A percentile compares a stretch with the other conserved stretches of the same genome.
Conservation (phyloP, 768 basidiomycete species). For the Panaeolus papilionaceus region DNA sequence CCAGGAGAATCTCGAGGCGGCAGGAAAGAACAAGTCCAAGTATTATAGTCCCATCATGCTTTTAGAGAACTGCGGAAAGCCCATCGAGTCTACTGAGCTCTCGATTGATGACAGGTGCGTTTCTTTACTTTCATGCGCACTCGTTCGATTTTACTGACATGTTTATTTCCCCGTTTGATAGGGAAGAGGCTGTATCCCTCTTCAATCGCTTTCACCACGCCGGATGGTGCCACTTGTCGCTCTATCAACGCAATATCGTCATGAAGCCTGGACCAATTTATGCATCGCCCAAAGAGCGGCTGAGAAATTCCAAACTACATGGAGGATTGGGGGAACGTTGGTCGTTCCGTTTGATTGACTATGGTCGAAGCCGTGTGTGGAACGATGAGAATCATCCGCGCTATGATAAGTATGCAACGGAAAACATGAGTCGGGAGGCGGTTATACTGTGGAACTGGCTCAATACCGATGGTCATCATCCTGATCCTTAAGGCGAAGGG, state of each 20-base stretch:
- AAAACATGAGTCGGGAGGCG: not conserved
- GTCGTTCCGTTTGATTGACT: constrained; percentile 50
- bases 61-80: constrained; percentile 47
- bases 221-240: constrained; percentile 43
- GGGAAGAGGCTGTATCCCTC: constrained; percentile 48
- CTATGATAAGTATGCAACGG: not conserved
- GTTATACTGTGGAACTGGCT: not conserved
- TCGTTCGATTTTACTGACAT: constrained; percentile 2
- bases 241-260: constrained; percentile 45
- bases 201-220: constrained; percentile 42
- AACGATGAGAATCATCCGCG: not conserved
- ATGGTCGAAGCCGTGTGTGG: constrained; percentile 33
- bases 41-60: constrained; percentile 50
- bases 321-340: constrained; percentile 22
- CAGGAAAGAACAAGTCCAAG: not conserved
- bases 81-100: constrained; percentile 33
- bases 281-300: constrained; percentile 23
- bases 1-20: not conserved
- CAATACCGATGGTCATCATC: not conserved
- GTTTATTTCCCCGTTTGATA: constrained; percentile 18
- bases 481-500: not conserved
- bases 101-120: constrained; percentile 45
- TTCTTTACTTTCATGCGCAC: not conserved
- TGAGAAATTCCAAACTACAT: not conserved
- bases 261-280: constrained; percentile 41